A percentile compares a stretch with the other conserved stretches of the same genome.
Conservation (phyloP, 129 eudicot genomes). For the Lonicera japonica region DNA sequence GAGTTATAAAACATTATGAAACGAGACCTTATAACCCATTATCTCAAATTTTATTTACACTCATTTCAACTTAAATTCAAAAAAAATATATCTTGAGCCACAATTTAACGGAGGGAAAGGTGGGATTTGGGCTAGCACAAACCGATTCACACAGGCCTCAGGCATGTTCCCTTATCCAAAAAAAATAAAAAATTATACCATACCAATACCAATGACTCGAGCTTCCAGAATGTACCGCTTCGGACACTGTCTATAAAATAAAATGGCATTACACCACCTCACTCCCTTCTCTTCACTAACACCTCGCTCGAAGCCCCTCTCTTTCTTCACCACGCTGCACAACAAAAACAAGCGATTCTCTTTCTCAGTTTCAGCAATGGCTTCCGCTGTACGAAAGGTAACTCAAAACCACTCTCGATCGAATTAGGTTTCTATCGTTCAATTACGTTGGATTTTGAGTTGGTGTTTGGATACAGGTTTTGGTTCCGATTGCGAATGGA, state of each 20-base stretch:
- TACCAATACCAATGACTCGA: too few relatives aligned
- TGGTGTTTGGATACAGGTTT: slow-evolving; percentile 38
- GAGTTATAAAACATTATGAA: too few relatives aligned
- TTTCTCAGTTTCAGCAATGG: slow-evolving; percentile 44
- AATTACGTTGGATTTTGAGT: not conserved
- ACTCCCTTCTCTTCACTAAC: slow-evolving; percentile 37
- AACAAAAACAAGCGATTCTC: slow-evolving; percentile 28
- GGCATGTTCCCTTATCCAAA: too few relatives aligned
- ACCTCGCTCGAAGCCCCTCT: slow-evolving; percentile 20
- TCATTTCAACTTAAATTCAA: too few relatives aligned
- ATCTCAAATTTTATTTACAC: too few relatives aligned
- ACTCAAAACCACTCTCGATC: not conserved
- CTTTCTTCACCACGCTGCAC: slow-evolving; percentile 15
- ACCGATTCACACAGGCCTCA: too few relatives aligned
- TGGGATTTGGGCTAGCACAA: too few relatives aligned
- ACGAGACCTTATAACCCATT: too few relatives aligned
- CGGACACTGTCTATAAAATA: not conserved
- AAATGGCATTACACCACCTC: slow-evolving; percentile 46
- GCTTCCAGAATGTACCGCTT: too few relatives aligned
- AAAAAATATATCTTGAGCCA: too few relatives aligned
- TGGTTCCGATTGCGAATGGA: slow-evolving; percentile 94
- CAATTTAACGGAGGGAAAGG: too few relatives aligned
- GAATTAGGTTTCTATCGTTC: not conserved
- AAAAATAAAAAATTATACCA: too few relatives aligned
- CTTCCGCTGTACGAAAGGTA: slow-evolving; percentile 59